Conservation (phyloP, 805 yeast genomes). For the Teunomyces barrocoloradensis region DNA sequence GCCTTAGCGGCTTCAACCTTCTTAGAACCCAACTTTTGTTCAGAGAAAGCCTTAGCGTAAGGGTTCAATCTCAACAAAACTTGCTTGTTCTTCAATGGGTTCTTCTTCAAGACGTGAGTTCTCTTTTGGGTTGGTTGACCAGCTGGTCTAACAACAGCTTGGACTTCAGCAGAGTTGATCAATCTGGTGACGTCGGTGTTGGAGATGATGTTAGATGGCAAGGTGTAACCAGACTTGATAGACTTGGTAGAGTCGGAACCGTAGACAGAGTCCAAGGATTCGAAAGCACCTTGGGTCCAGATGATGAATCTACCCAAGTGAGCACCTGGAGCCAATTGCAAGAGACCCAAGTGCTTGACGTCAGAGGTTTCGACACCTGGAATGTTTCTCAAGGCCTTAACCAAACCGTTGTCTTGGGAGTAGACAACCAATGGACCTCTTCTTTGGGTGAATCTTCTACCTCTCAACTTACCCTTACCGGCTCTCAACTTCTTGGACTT, state of each 20-base stretch:
- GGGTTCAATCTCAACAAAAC: constrained; percentile 98
- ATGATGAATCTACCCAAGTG: constrained; percentile 99
- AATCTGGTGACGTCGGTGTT: constrained; percentile 95
- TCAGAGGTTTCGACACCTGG: constrained; percentile 99
- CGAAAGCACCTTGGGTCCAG: constrained; percentile 99
- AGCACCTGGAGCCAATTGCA: constrained; percentile 99
- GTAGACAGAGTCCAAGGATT: constrained; percentile 95
- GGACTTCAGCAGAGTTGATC: constrained; percentile 99
- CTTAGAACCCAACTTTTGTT: constrained; percentile 83
- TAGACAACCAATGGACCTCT: constrained; percentile 99
- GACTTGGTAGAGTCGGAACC: constrained; percentile 86
- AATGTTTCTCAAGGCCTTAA: constrained; percentile 98
- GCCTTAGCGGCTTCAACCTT: constrained; percentile 65
- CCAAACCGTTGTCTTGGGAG: constrained; percentile 96
- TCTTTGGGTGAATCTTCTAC: constrained; percentile 99
- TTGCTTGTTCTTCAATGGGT: constrained; percentile 96
- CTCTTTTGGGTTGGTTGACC: constrained; percentile 93
- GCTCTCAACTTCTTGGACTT: constrained; percentile 99
- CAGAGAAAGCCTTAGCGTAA: constrained; percentile 95
- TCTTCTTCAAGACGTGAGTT: constrained; percentile 94
- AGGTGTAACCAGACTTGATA: constrained; percentile 82
- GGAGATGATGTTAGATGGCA: constrained; percentile 92
- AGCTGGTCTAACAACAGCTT: constrained; percentile 94
- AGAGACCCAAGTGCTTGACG: constrained; percentile 88
- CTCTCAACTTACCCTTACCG: constrained; percentile 99